Percentiles rank a stretch among this genome's conserved stretches.
These are phyloP conservation scores for Amanita thiersii DNA, from an alignment of 768 basidiomycete species.

Conservation along the genomic window DNA sequence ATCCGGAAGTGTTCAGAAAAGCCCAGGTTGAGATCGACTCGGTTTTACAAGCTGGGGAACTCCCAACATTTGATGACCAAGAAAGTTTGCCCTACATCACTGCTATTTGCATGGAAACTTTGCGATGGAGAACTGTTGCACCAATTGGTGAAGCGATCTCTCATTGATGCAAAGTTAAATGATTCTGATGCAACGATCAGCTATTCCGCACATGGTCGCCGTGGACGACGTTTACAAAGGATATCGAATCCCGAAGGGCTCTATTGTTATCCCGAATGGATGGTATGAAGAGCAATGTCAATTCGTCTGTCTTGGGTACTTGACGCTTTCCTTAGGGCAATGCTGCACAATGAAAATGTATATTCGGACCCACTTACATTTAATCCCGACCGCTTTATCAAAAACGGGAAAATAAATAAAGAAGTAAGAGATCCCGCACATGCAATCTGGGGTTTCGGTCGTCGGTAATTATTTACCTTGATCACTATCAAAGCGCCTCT, in stretches of 20 bases:
- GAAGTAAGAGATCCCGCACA: neutral
- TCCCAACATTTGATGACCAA: conserved; percentile 32
- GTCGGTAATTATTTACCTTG: conserved; percentile 10
- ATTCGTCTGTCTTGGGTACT: neutral
- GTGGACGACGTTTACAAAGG: conserved; percentile 36
- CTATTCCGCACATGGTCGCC: conserved; percentile 35
- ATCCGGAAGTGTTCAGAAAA: conserved; percentile 37
- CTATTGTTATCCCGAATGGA: conserved; percentile 37
- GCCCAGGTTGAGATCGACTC: conserved; percentile 46
- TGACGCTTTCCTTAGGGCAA: conserved; percentile 28
- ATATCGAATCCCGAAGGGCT: conserved; percentile 41
- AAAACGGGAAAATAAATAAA: conserved; percentile 10
- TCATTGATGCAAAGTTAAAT: neutral
- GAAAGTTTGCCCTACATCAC: conserved; percentile 40
- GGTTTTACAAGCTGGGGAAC: conserved; percentile 27
- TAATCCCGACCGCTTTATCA: conserved; percentile 36
- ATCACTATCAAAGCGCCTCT: neutral
- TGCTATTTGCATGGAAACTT: conserved; percentile 35
- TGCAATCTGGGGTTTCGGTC: conserved; percentile 18
- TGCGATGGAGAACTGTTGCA: conserved; percentile 41
- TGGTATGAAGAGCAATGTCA: conserved; percentile 25
- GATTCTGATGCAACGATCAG: conserved; percentile 13
- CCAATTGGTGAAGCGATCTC: conserved; percentile 26
- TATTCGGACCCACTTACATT: conserved; percentile 44
- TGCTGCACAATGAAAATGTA: conserved; percentile 39